These are phyloP conservation scores for Entomortierella chlamydospora DNA, from an alignment of 192 early-diverging fungal genomes.

Conservation along the genomic window DNA sequence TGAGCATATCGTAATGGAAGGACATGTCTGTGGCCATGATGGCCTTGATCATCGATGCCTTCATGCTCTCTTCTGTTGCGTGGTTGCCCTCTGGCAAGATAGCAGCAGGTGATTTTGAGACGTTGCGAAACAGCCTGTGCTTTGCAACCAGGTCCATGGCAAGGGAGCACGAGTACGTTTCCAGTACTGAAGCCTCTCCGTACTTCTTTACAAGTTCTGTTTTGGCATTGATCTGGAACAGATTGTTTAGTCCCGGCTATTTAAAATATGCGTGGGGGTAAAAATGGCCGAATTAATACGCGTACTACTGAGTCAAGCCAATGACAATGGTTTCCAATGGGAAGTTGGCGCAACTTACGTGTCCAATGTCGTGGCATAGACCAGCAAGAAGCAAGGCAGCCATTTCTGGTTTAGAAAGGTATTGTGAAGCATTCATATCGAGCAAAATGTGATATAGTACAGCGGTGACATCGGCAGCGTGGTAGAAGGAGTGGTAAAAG, in stretches of 20 bases:
- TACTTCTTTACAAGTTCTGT: constrained; percentile 80
- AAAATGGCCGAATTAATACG: too few relatives aligned
- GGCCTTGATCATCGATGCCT: constrained; percentile 68
- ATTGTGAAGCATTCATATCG: constrained; percentile 74
- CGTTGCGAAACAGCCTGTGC: constrained; percentile 74
- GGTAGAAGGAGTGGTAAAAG: constrained; percentile 93
- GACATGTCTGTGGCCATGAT: constrained; percentile 95
- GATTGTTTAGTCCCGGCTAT: constrained; percentile 58
- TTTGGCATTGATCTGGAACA: constrained; percentile 89
- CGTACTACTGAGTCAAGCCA: too few relatives aligned
- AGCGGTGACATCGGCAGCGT: constrained; percentile 89
- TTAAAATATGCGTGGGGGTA: too few relatives aligned
- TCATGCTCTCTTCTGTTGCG: constrained; percentile 60
- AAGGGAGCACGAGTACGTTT: constrained; percentile 85
- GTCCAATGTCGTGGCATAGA: constrained; percentile 91
- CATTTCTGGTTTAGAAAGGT: constrained; percentile 77
- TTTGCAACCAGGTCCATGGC: constrained; percentile 80
- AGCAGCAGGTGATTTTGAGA: constrained; percentile 51
- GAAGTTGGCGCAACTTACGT: too few relatives aligned
- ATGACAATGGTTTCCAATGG: too few relatives aligned
- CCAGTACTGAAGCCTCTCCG: constrained; percentile 85
- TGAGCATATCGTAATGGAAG: constrained; percentile 81
- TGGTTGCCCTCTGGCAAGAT: constrained; percentile 61
- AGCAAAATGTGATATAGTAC: constrained; percentile 84
- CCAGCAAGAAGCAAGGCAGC: constrained; percentile 84